Percentiles rank a stretch among this genome's conserved stretches.
These are phyloP conservation scores for Hsuehochloa calcarea DNA, from an alignment of 176 grass and related monocot species.

Conservation along the genomic window DNA sequence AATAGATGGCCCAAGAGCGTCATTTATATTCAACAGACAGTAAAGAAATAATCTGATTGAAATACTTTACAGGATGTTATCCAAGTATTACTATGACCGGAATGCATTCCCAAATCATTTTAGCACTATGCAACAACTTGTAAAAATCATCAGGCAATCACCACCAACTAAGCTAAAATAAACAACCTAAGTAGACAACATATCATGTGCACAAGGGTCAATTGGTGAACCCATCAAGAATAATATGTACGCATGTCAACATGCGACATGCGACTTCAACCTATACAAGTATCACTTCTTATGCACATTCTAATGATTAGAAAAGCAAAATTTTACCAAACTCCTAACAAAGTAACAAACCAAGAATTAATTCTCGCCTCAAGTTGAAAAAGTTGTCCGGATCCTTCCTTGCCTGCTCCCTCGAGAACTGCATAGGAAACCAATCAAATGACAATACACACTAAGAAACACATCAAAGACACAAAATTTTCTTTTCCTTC, in stretches of 20 bases:
- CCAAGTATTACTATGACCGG: neutral
- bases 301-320: neutral
- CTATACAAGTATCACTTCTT: neutral
- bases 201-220: no score
- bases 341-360: neutral
- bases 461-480: neutral
- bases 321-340: neutral
- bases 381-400: conserved; percentile 88
- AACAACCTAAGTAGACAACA: neutral
- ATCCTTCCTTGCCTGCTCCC: conserved; percentile 89
- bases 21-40: neutral
- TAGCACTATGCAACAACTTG: neutral
- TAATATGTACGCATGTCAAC: neutral
- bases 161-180: conserved; percentile 3
- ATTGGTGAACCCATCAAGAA: no score
- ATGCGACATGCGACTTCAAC: neutral
- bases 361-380: conserved; percentile 46
- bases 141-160: neutral
- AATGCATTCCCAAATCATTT: neutral
- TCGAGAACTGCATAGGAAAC: conserved; percentile 67
- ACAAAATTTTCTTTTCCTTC: neutral
- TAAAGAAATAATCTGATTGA: neutral
- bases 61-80: neutral
- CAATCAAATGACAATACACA: conserved; percentile 16
- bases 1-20: neutral